phyloP scores from a whole-genome alignment of 1,284 basidiomycete species.

The Ganoderma lingzhi region DNA sequence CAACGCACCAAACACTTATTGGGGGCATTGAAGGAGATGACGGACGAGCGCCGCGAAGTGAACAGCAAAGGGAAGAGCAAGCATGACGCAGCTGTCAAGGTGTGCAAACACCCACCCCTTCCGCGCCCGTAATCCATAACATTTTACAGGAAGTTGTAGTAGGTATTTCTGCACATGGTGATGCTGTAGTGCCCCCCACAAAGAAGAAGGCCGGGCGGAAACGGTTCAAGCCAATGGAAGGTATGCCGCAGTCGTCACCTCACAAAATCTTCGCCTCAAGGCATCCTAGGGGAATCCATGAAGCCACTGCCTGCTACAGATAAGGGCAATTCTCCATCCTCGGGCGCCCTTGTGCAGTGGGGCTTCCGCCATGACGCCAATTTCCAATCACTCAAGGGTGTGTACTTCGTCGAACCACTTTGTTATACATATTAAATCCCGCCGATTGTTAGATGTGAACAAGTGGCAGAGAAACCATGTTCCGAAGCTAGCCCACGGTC shows the following conservation, averaged over 20 bases:
- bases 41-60: background rate
- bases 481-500: slow-evolving; percentile 76
- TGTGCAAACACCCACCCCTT: background rate
- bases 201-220: background rate
- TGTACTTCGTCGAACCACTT: background rate
- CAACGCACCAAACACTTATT: background rate
- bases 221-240: slow-evolving; percentile 11
- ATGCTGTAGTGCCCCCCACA: background rate
- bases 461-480: slow-evolving; percentile 62
- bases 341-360: background rate
- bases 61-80: background rate
- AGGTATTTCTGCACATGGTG: background rate
- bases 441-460: slow-evolving; percentile 38
- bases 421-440: background rate
- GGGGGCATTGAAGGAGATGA: background rate
- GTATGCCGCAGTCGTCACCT: background rate
- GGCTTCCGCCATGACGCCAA: background rate
- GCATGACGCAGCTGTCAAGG: background rate
- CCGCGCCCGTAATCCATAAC: background rate
- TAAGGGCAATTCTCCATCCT: background rate
- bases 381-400: slow-evolving; percentile 26
- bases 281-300: slow-evolving; percentile 10
- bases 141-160: background rate
- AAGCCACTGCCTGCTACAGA: background rate
- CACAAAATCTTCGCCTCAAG: background rate